A percentile compares a stretch with the other conserved stretches of the same genome.
Conservation (phyloP, 1,139 yeast genomes). For the Lodderomyces pseudojiufengensis region DNA sequence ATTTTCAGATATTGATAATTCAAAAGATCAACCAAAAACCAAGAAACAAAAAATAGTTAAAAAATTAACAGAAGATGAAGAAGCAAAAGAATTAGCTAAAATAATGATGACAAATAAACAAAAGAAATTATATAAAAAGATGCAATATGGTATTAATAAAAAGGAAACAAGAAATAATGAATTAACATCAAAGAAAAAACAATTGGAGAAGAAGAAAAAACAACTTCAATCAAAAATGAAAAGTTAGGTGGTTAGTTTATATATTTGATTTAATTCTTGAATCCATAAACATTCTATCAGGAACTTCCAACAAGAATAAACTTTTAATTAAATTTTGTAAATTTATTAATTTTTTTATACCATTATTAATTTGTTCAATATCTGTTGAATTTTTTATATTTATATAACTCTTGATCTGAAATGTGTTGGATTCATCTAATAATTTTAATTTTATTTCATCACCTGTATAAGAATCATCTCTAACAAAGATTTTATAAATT, state of each 20-base stretch:
- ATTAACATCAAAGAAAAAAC: slow-evolving; percentile 74
- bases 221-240: slow-evolving; percentile 1
- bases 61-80: slow-evolving; percentile 44
- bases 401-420: slow-evolving; percentile 63
- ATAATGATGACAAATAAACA: slow-evolving; percentile 98
- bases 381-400: slow-evolving; percentile 74
- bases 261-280: slow-evolving; percentile 36
- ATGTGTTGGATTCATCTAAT: slow-evolving; percentile 53
- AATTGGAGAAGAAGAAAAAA: slow-evolving; percentile 57
- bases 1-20: slow-evolving; percentile 49
- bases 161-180: slow-evolving; percentile 76
- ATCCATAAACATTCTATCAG: slow-evolving; percentile 81
- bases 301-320: slow-evolving; percentile 55
- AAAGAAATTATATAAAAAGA: slow-evolving; percentile 89
- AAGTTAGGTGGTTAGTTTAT: not conserved
- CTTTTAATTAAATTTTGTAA: slow-evolving; percentile 7
- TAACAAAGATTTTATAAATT: slow-evolving; percentile 47
- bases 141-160: slow-evolving; percentile 88
- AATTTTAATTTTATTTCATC: slow-evolving; percentile 34
- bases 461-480: slow-evolving; percentile 29
- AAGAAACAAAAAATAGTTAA: slow-evolving; percentile 26
- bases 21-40: slow-evolving; percentile 20
- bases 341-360: slow-evolving; percentile 36
- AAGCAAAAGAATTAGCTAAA: slow-evolving; percentile 83
- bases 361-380: slow-evolving; percentile 64